Evolutionary conservation across 441 rosid genomes (phyloP).

Genomic region (Corymbia calophylla): DNA sequence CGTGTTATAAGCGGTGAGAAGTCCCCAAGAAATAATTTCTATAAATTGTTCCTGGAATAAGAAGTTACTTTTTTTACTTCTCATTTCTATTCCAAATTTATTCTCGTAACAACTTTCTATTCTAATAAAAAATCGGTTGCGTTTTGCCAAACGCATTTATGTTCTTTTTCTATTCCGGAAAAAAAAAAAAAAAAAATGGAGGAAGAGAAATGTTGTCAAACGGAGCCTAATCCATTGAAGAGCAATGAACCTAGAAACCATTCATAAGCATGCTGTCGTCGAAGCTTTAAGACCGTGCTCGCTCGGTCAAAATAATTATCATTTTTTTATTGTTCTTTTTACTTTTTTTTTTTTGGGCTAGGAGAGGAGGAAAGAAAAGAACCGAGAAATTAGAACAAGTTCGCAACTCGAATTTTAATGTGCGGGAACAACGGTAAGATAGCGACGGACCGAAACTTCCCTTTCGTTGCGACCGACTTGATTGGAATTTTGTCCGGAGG

Average conservation of each 20-base stretch:
- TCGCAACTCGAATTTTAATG: neutral
- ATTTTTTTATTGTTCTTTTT: neutral
- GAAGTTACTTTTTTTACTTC: too few species aligned
- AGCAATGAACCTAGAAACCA: neutral
- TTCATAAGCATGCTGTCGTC: neutral
- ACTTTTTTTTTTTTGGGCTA: accelerated
- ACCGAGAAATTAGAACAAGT: neutral
- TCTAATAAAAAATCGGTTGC: too few species aligned
- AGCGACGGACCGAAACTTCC: neutral
- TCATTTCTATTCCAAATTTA: too few species aligned
- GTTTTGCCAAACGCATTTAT: too few species aligned
- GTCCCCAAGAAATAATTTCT: too few species aligned
- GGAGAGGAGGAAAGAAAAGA: neutral
- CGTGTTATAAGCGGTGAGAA: too few species aligned
- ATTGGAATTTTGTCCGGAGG: neutral
- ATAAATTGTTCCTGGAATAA: too few species aligned
- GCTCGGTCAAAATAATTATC: neutral
- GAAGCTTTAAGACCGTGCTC: neutral
- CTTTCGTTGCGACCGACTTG: neutral
- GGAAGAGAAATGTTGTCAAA: too few species aligned
- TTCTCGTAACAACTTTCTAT: too few species aligned
- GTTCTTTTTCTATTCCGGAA: too few species aligned
- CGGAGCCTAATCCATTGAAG: too few species aligned
- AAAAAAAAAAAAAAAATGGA: too few species aligned
- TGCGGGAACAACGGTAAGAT: neutral